Evolutionary conservation across 2,329 filamentous ascomycete genomes (phyloP).

Genomic region (Aspergillus vadensis): DNA sequence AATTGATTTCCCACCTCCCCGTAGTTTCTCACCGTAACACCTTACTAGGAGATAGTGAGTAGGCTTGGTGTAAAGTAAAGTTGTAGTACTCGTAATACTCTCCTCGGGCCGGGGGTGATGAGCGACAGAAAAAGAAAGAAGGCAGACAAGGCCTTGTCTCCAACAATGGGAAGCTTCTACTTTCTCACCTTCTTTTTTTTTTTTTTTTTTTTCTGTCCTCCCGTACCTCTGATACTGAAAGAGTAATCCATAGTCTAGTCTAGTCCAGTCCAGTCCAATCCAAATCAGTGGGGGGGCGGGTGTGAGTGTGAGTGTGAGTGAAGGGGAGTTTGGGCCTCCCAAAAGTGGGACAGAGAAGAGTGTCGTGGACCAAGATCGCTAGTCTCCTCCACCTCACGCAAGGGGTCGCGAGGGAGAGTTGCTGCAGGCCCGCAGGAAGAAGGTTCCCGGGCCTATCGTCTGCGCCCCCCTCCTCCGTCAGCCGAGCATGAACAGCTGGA

Average conservation of each 20-base stretch:
- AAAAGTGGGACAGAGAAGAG: conserved; percentile 14
- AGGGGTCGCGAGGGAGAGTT: conserved; percentile 22
- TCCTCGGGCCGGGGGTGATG: too few species aligned
- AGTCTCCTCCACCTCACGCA: conserved; percentile 23
- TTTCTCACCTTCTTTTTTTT: too few species aligned
- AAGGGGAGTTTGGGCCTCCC: conserved; percentile 9
- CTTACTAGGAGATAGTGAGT: background rate
- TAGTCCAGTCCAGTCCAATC: conserved; percentile 6
- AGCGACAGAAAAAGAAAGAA: too few species aligned
- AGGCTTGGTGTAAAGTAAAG: too few species aligned
- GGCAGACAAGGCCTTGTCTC: conserved; percentile 3
- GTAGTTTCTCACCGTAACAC: background rate
- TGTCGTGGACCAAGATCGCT: conserved; percentile 14
- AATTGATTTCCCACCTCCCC: too few species aligned
- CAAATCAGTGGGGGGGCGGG: conserved; percentile 9
- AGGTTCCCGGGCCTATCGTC: conserved; percentile 26
- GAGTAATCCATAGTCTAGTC: conserved; percentile 16
- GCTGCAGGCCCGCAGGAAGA: conserved; percentile 22
- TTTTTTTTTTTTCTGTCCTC: background rate
- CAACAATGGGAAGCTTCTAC: conserved; percentile 1
- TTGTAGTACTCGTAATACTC: too few species aligned
- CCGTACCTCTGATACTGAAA: conserved; percentile 18
- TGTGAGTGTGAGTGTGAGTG: too few species aligned
- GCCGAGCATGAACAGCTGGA: conserved; percentile 22
- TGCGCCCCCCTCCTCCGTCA: conserved; percentile 17